Conservation (phyloP, 2,329 filamentous ascomycete genomes). For the Myriosclerotinia curreyana region DNA sequence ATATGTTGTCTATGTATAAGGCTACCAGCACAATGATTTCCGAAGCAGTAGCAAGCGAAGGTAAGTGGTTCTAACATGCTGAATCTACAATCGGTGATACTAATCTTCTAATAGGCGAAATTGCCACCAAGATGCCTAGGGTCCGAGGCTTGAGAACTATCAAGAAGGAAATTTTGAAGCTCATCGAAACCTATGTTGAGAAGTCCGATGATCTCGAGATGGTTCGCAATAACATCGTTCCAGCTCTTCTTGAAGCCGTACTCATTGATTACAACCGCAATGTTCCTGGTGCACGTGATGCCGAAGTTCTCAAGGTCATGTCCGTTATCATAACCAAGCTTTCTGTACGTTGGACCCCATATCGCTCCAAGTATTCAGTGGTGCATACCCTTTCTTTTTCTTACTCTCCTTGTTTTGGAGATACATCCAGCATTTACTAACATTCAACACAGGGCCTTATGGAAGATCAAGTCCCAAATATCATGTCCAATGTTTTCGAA, state of each 20-base stretch:
- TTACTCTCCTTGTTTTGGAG: constrained; percentile 22
- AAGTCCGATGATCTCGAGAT: constrained; percentile 95
- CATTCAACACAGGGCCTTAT: constrained; percentile 66
- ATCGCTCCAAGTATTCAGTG: constrained; percentile 48
- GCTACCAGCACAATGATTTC: constrained; percentile 96
- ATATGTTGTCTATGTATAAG: constrained; percentile 99
- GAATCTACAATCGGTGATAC: constrained; percentile 19
- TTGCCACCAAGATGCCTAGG: constrained; percentile 96
- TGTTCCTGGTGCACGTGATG: constrained; percentile 90
- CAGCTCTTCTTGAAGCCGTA: constrained; percentile 90
- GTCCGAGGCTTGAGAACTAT: constrained; percentile 93
- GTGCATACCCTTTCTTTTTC: constrained; percentile 34
- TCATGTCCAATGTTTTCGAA: constrained; percentile 98
- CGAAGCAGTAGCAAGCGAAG: constrained; percentile 81
- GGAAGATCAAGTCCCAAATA: constrained; percentile 96
- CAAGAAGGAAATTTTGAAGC: constrained; percentile 98
- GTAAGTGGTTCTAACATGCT: constrained; percentile 45
- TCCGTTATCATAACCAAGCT: constrained; percentile 96
- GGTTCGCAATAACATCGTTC: constrained; percentile 90
- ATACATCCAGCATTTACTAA: constrained; percentile 36
- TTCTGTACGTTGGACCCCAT: constrained; percentile 69
- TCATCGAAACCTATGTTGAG: constrained; percentile 96
- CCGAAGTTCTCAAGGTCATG: constrained; percentile 96
- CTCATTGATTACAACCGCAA: constrained; percentile 96
- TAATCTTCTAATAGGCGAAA: constrained; percentile 59